phyloP scores from a whole-genome alignment of 129 eudicot genomes.

The Artemisia argyi region DNA sequence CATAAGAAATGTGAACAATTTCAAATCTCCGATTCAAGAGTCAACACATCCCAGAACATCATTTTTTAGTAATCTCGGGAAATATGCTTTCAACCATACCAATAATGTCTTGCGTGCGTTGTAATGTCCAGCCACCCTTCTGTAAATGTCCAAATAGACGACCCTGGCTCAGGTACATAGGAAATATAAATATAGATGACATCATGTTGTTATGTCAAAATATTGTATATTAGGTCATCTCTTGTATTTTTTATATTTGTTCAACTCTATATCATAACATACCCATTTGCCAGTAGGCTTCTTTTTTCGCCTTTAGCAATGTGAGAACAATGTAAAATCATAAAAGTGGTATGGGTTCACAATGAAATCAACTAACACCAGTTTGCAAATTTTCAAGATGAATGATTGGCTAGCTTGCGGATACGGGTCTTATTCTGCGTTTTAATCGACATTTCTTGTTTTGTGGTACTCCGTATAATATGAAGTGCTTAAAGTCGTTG shows the following conservation, averaged over 20 bases:
- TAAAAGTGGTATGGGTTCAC: slow-evolving; percentile 2
- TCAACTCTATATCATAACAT: background rate
- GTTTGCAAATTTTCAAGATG: slow-evolving; percentile 5
- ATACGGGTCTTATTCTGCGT: background rate
- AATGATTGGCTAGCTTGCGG: background rate
- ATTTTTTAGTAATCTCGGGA: background rate
- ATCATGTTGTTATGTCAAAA: slow-evolving; percentile 5
- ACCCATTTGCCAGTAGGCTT: slow-evolving; percentile 20
- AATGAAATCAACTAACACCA: background rate
- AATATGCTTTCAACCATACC: slow-evolving; percentile 17
- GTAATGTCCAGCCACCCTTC: slow-evolving; percentile 18
- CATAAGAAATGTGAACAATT: slow-evolving; percentile 18
- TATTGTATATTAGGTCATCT: slow-evolving; percentile 15
- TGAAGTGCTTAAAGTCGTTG: background rate
- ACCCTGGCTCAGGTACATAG: slow-evolving; percentile 26
- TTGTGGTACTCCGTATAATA: background rate
- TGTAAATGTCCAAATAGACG: slow-evolving; percentile 30
- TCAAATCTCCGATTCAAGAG: background rate
- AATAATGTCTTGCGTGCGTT: slow-evolving; percentile 20
- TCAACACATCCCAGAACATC: slow-evolving; percentile 3
- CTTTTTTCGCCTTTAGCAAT: slow-evolving; percentile 17
- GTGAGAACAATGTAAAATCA: slow-evolving; percentile 27
- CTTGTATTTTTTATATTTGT: background rate
- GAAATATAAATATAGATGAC: slow-evolving; percentile 21
- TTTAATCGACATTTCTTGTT: background rate